Evolutionary conservation across 106 monocot species (phyloP).

Genomic region (Acanthochlamys bracteata): DNA sequence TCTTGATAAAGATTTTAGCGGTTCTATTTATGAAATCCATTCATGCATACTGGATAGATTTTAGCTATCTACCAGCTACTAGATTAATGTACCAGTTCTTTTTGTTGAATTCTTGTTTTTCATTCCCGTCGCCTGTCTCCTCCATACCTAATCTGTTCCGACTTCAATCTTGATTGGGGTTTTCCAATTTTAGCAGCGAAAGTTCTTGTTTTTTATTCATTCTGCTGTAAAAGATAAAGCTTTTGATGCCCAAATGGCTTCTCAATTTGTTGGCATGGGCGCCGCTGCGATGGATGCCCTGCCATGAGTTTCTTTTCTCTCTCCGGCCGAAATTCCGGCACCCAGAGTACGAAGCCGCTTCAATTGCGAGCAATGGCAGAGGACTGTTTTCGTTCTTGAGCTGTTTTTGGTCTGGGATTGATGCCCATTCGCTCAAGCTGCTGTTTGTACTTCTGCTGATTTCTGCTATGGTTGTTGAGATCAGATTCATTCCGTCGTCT

Average conservation of each 20-base stretch:
- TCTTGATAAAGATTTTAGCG: too few species aligned
- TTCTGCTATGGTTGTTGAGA: slow-evolving; percentile 8
- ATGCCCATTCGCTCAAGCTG: slow-evolving; percentile 7
- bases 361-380: background rate
- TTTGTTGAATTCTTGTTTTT: too few species aligned
- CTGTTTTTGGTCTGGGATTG: background rate
- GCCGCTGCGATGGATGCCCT: background rate
- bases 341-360: too few species aligned
- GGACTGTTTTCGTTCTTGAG: background rate
- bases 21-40: too few species aligned
- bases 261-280: background rate
- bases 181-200: too few species aligned
- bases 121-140: too few species aligned
- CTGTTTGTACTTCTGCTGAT: slow-evolving; percentile 3
- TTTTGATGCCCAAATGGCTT: background rate
- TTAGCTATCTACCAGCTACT: too few species aligned
- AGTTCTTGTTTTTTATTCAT: too few species aligned
- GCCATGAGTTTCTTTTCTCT: background rate
- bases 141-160: too few species aligned
- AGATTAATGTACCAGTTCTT: too few species aligned
- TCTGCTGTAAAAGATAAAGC: background rate
- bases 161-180: too few species aligned
- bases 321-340: background rate
- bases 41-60: too few species aligned
- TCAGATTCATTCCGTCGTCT: slow-evolving; percentile 16